phyloP scores from a whole-genome alignment of 192 early-diverging fungal genomes.

The Linnemannia schmuckeri region DNA sequence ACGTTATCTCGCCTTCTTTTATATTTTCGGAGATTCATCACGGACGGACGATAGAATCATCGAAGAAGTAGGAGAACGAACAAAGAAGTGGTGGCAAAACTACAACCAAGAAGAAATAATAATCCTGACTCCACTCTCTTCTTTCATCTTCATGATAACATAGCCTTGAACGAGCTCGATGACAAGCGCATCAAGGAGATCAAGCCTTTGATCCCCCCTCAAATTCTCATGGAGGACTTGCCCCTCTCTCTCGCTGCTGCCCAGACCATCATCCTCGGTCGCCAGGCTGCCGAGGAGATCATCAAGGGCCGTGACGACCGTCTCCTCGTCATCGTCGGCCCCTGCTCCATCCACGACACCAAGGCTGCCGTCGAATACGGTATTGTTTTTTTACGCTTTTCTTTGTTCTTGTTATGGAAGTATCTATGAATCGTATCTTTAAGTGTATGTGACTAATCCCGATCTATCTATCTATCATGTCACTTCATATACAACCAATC shows the following conservation, averaged over 20 bases:
- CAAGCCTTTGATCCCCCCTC: constrained; percentile 88
- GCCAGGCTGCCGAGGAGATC: constrained; percentile 72
- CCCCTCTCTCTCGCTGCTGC: constrained; percentile 82
- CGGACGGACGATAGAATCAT: not conserved
- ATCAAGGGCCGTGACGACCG: constrained; percentile 82
- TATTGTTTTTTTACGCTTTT: constrained; percentile 17
- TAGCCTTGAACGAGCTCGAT: constrained; percentile 93
- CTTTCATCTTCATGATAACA: not conserved
- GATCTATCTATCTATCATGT: not conserved
- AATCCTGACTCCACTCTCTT: not conserved
- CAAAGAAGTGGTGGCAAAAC: not conserved
- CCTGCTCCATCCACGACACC: constrained; percentile 89
- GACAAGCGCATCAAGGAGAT: constrained; percentile 89
- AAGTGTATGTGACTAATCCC: constrained; percentile 2
- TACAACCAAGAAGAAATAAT: not conserved
- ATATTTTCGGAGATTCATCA: not conserved
- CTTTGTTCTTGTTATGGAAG: not conserved
- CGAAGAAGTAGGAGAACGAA: not conserved
- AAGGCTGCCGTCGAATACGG: constrained; percentile 84
- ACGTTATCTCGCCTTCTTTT: not conserved
- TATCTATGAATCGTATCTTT: not conserved
- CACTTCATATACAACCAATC: not conserved
- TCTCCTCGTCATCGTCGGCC: constrained; percentile 86
- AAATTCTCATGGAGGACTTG: constrained; percentile 92
- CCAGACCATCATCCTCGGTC: constrained; percentile 79